Base-by-base conservation (phyloP, 768 basidiomycete species). In the Pulveroboletus ravenelii region DNA sequence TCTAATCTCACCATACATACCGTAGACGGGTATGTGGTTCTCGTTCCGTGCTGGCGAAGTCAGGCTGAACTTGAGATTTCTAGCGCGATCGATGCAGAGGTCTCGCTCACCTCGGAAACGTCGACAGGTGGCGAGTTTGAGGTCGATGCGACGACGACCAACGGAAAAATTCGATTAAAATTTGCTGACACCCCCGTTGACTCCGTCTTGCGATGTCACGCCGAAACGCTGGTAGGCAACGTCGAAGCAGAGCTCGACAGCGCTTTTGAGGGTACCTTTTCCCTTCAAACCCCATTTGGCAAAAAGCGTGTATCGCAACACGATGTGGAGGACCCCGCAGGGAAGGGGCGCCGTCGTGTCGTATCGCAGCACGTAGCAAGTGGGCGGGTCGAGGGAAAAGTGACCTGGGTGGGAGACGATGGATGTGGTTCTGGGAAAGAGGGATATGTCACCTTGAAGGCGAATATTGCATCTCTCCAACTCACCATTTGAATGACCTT, bases 261-360 rank as follows among this genome's bases (percentile, higher is more conserved):
- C 23, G 69, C 72, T 2, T 79, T 68, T 52, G 78, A 79, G 50
- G 77, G 78, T 30, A 48, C 44, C 7, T 75, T 75, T 60, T 51
- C 51, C n/a, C 47, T 73, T 30, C 41, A 45, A 29, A 68, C 67
- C 1, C 45, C 66, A 27, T 51, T 67, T 52, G 57, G 62, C 14
- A 12, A 45, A 0, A 57, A 53, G 15, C 10, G 23, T 8, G 58
- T 76, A 15, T 38, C 49, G 14, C 25, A 65, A 32, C 50, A 25
- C 23, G 47, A 53, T 14, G 63, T 59, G 13, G 68, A 66, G 45
- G 70, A 71, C 42, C 71, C 74, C 18, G 59, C 70, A 1, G 67
- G 71, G 23, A 61, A 53, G 18, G 69, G 63, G 7, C 70, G 76
- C 39, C 58, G 32, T 30, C 66, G 77, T 4, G 32, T 46, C 20